Evolutionary conservation across 768 basidiomycete genomes (phyloP).

Genomic region (Trametes cingulata): DNA sequence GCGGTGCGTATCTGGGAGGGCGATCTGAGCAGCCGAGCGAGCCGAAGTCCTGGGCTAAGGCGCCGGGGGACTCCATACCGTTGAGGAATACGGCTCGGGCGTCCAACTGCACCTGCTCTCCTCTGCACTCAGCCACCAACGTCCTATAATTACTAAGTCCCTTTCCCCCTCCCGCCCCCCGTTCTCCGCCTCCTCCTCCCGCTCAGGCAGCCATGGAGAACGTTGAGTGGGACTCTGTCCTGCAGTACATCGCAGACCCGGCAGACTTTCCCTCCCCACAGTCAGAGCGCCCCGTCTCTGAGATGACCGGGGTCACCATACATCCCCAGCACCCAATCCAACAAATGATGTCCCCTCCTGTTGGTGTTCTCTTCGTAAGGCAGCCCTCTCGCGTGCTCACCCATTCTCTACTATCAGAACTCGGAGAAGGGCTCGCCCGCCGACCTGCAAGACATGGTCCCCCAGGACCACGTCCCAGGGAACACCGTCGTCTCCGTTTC

Average conservation of each 20-base stretch:
- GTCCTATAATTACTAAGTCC: not conserved
- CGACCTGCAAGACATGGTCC: conserved; percentile 9
- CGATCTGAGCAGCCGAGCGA: not conserved
- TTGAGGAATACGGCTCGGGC: too few species aligned
- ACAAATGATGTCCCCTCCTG: conserved; percentile 29
- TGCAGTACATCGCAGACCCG: conserved; percentile 30
- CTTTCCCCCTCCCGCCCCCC: not conserved
- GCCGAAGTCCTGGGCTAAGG: not conserved
- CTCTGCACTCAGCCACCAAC: not conserved
- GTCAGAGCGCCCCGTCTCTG: conserved; percentile 20
- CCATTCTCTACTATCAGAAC: not conserved
- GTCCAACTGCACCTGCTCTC: too few species aligned
- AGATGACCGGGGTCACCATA: conserved; percentile 15
- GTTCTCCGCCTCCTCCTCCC: not conserved
- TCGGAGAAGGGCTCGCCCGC: conserved; percentile 20
- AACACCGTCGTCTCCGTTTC: conserved; percentile 68
- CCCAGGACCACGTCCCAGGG: not conserved
- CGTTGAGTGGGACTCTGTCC: conserved; percentile 28
- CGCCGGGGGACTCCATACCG: not conserved
- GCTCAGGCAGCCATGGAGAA: conserved; percentile 19
- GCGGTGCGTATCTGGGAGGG: not conserved
- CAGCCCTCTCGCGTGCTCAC: not conserved
- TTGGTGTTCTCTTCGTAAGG: conserved; percentile 8
- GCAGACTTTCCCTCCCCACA: conserved; percentile 16
- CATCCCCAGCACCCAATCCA: not conserved